Evolutionary conservation across 306 rosid genomes (phyloP).

Genomic region (Argentina anserina): DNA sequence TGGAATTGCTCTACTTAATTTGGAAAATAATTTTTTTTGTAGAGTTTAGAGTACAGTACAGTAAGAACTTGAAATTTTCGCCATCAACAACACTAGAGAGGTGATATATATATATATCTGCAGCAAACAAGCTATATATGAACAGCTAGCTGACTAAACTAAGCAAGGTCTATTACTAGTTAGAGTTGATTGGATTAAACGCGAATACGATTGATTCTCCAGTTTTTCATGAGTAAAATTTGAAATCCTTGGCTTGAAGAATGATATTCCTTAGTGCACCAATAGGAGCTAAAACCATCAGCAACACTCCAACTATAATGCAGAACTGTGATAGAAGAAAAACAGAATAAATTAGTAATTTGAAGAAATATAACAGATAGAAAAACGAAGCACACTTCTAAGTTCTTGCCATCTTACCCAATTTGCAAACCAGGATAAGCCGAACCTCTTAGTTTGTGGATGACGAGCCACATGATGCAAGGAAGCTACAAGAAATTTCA

Average conservation of each 20-base stretch:
- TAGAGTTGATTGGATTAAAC: neutral
- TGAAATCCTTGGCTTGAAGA: constrained; percentile 19
- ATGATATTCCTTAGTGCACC: constrained; percentile 29
- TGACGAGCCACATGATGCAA: constrained; percentile 44
- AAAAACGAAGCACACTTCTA: too few species aligned
- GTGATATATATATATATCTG: too few species aligned
- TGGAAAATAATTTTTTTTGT: too few species aligned
- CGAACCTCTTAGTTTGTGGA: constrained; percentile 27
- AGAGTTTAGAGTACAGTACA: too few species aligned
- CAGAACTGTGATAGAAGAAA: constrained; percentile 13
- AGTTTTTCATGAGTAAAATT: constrained; percentile 19
- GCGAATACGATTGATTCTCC: neutral
- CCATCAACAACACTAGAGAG: neutral
- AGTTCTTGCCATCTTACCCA: constrained; percentile 23
- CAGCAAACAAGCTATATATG: neutral
- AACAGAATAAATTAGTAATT: neutral
- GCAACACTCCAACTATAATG: constrained; percentile 16
- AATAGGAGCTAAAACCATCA: constrained; percentile 27
- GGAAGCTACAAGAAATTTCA: constrained; percentile 33
- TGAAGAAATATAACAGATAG: too few species aligned
- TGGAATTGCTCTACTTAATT: too few species aligned
- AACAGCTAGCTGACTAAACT: neutral
- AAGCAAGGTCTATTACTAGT: neutral
- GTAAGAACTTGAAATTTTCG: neutral
- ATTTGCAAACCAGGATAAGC: constrained; percentile 37